Percentiles rank a stretch among this genome's conserved stretches.
phyloP scores from a whole-genome alignment of 2,329 filamentous ascomycete species.

The Diaporthe sp. region DNA sequence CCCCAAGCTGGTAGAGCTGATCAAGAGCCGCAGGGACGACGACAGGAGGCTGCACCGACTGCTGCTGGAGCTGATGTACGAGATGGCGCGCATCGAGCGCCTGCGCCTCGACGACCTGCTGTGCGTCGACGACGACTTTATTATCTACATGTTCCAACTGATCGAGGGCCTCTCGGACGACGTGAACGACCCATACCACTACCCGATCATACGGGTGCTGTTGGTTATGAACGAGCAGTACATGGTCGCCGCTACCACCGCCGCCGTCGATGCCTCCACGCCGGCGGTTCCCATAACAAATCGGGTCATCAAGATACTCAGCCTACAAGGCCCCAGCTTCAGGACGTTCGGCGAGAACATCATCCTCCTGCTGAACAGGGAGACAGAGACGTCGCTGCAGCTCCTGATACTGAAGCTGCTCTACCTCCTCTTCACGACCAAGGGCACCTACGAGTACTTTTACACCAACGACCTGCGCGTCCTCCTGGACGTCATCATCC shows the following conservation, averaged over 20 bases:
- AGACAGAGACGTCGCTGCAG: conserved; percentile 94
- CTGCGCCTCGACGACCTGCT: conserved; percentile 82
- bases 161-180: conserved; percentile 92
- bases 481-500: conserved; percentile 93
- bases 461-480: conserved; percentile 98
- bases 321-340: conserved; percentile 82
- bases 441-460: conserved; percentile 95
- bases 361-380: conserved; percentile 93
- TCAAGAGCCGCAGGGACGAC: conserved; percentile 74
- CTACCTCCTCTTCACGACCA: conserved; percentile 94
- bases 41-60: conserved; percentile 83
- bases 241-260: conserved; percentile 81
- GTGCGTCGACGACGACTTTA: conserved; percentile 84
- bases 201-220: conserved; percentile 92
- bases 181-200: conserved; percentile 93
- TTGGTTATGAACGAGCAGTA: conserved; percentile 98
- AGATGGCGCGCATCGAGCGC: conserved; percentile 94
- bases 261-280: conserved; percentile 56
- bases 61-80: conserved; percentile 90
- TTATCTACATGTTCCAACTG: conserved; percentile 85
- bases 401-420: conserved; percentile 96
- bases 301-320: conserved; percentile 91
- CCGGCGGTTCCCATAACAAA: conserved; percentile 79
- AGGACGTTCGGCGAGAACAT: conserved; percentile 98
- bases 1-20: conserved; percentile 83